These are phyloP conservation scores for Dothideomycetidae sp. DNA, from an alignment of 2,329 filamentous ascomycete genomes.

Conservation along the genomic window DNA sequence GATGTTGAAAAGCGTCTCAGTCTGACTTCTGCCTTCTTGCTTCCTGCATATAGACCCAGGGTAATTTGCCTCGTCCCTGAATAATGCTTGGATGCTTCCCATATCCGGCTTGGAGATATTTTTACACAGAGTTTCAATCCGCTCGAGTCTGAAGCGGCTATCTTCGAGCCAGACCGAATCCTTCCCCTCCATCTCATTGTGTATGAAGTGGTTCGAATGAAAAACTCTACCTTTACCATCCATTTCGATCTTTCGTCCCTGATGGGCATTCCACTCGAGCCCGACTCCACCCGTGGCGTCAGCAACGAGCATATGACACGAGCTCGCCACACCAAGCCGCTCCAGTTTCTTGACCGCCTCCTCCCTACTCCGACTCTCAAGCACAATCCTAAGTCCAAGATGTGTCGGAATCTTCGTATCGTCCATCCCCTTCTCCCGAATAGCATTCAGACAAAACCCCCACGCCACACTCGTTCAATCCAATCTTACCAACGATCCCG, in stretches of 20 bases:
- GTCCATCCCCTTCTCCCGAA: constrained; percentile 43
- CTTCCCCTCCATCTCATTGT: constrained; percentile 21
- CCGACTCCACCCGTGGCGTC: constrained; percentile 34
- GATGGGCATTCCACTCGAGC: constrained; percentile 33
- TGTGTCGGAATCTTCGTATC: constrained; percentile 43
- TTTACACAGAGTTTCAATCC: constrained; percentile 24
- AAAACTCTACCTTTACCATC: constrained; percentile 24
- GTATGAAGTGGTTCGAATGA: constrained; percentile 32
- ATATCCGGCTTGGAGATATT: constrained; percentile 16
- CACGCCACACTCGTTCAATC: constrained; percentile 45
- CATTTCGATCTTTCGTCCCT: constrained; percentile 21
- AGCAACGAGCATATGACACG: constrained; percentile 41
- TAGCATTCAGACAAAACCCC: constrained; percentile 49
- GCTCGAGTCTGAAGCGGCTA: constrained; percentile 23
- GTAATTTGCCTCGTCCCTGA: constrained; percentile 29
- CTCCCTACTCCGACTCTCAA: constrained; percentile 37
- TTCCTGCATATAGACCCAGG: constrained; percentile 26
- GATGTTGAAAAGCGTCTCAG: constrained; percentile 25
- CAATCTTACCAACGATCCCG: constrained; percentile 52
- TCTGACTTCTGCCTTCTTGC: constrained; percentile 14
- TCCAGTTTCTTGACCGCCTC: constrained; percentile 34
- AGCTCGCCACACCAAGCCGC: constrained; percentile 35
- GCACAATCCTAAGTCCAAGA: constrained; percentile 40
- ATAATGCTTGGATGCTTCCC: constrained; percentile 22
- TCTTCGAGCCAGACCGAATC: constrained; percentile 32